These are phyloP conservation scores for Bremia lactucae DNA, from an alignment of 352 stramenopile genomes.

Conservation along the genomic window DNA sequence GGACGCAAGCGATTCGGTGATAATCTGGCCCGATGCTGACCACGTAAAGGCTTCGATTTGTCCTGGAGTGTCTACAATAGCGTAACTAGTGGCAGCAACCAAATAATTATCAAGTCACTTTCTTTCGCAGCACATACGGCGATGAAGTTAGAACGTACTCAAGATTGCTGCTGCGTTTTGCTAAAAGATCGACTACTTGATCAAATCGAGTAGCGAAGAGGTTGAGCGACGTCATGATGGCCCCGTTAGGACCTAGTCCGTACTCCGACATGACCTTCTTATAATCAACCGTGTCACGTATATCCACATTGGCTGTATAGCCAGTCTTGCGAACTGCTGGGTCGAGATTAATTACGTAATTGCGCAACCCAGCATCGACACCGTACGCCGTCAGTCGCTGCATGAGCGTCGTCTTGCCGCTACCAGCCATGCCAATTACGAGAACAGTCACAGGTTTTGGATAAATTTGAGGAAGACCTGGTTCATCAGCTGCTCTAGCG, in stretches of 20 bases:
- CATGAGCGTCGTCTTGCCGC: conserved; percentile 94
- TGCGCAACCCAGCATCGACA: conserved; percentile 51
- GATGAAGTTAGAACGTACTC: conserved; percentile 57
- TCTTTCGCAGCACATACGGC: too few relatives aligned
- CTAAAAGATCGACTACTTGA: conserved; percentile 93
- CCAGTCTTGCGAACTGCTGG: conserved; percentile 93
- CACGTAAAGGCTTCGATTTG: conserved; percentile 99
- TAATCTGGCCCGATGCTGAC: conserved; percentile 96
- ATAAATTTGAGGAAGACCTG: conserved; percentile 39
- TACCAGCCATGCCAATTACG: conserved; percentile 95
- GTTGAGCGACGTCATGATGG: conserved; percentile 99
- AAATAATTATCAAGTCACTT: too few relatives aligned
- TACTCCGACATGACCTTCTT: conserved; percentile 98
- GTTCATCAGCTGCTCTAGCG: conserved; percentile 10
- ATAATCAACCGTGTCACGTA: conserved; percentile 99
- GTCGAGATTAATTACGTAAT: conserved; percentile 98
- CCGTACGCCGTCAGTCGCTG: conserved; percentile 71
- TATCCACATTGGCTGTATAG: conserved; percentile 97
- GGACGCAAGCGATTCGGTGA: conserved; percentile 94
- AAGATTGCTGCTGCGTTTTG: conserved; percentile 77
- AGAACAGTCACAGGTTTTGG: conserved; percentile 66
- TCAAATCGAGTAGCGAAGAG: conserved; percentile 99
- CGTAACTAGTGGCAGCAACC: conserved; percentile 57
- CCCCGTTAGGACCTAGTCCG: conserved; percentile 95
- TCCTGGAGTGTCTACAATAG: conserved; percentile 96